These are phyloP conservation scores for Podila verticillata DNA, from an alignment of 192 early-diverging fungal species.

Conservation along the genomic window DNA sequence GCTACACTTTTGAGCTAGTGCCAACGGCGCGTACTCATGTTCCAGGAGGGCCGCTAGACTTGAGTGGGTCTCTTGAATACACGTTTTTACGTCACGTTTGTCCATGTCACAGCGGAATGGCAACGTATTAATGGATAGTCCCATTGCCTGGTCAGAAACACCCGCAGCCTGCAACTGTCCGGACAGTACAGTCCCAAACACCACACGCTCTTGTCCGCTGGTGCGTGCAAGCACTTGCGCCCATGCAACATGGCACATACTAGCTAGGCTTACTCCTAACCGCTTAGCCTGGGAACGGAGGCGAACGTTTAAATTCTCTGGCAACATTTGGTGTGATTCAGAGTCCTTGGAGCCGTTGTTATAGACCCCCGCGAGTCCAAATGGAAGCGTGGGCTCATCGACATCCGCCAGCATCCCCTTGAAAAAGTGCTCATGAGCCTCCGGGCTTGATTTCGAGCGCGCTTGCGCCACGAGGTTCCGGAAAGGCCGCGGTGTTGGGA, in stretches of 20 bases:
- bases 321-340: not conserved
- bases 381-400: not conserved
- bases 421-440: slow-evolving; percentile 4
- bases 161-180: not conserved
- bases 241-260: slow-evolving; percentile 5
- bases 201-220: slow-evolving; percentile 3
- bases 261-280: not conserved
- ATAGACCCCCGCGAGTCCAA: not conserved
- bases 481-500: not conserved
- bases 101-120: slow-evolving; percentile 10
- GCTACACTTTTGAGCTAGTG: slow-evolving; percentile 4
- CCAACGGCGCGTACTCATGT: slow-evolving; percentile 1
- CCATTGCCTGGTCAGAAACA: not conserved
- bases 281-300: not conserved
- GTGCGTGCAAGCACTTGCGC: slow-evolving; percentile 3
- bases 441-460: not conserved
- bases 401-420: not conserved
- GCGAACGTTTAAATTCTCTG: not conserved
- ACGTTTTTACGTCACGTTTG: not conserved
- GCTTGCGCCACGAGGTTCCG: not conserved
- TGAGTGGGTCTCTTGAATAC: not conserved
- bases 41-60: not conserved
- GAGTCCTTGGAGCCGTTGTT: not conserved
- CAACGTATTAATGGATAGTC: slow-evolving; percentile 16
- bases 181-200: slow-evolving; percentile 7